Evolutionary conservation across 2,329 filamentous ascomycete species (phyloP).

Genomic region (Chalaropsis ovoidea): DNA sequence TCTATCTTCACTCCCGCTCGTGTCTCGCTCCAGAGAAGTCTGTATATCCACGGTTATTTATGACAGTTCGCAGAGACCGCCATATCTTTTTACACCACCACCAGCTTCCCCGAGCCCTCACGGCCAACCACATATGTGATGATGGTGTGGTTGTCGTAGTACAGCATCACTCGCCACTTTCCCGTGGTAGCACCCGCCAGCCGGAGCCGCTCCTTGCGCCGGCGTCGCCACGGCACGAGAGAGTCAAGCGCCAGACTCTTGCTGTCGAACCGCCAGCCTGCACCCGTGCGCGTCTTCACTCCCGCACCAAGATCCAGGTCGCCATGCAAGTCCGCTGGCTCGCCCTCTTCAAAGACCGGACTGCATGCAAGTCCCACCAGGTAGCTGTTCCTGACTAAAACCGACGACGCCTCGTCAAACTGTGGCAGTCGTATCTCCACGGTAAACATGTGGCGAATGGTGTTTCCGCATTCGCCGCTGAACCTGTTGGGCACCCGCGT

Average conservation of each 20-base stretch:
- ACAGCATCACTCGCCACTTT: conserved; percentile 58
- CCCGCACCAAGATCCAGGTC: background rate
- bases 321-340: conserved; percentile 9
- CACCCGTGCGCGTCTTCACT: background rate
- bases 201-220: background rate
- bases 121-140: conserved; percentile 57
- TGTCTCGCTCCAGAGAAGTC: no score
- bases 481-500: conserved; percentile 25
- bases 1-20: no score
- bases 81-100: conserved; percentile 20
- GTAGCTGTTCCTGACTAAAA: conserved; percentile 39
- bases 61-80: no score
- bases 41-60: no score
- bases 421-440: conserved; percentile 46
- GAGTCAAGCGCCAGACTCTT: background rate
- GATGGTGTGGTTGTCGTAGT: conserved; percentile 60
- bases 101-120: conserved; percentile 29
- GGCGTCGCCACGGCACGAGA: conserved; percentile 15
- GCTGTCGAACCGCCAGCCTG: background rate
- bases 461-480: conserved; percentile 27
- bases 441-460: conserved; percentile 37
- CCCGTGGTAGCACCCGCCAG: conserved; percentile 30
- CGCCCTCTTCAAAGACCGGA: conserved; percentile 45
- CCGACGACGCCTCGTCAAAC: conserved; percentile 37
- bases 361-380: conserved; percentile 59